Percentiles rank a stretch among this genome's conserved stretches.
Conservation (phyloP, 1,284 basidiomycete genomes). For the Apiotrichum sp. region DNA sequence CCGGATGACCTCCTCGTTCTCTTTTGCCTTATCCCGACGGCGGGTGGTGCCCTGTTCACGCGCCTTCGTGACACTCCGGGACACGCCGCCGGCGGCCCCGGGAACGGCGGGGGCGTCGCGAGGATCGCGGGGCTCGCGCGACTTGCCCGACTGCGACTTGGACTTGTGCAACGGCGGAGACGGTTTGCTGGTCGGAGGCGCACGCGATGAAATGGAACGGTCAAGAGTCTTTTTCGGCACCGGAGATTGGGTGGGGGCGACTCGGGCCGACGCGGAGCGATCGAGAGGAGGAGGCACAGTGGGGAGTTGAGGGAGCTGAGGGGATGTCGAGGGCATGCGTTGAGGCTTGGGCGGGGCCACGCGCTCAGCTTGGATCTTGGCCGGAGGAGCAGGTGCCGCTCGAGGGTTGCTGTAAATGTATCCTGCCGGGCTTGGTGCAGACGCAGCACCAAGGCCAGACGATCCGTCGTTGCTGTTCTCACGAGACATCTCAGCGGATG, state of each 20-base stretch:
- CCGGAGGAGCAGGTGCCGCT: conserved; percentile 14
- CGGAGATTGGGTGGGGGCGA: conserved; percentile 26
- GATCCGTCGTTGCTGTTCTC: conserved; percentile 35
- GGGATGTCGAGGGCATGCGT: conserved; percentile 11
- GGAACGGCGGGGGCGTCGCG: conserved; percentile 1
- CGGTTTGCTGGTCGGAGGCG: conserved; percentile 22
- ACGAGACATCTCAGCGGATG: conserved; percentile 36
- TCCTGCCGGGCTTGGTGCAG: background rate
- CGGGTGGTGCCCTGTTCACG: conserved; percentile 51
- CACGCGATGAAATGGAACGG: conserved; percentile 49
- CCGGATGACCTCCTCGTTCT: conserved; percentile 84
- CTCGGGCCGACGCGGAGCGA: conserved; percentile 17
- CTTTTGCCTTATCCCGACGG: conserved; percentile 77
- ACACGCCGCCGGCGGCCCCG: background rate
- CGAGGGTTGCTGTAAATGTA: conserved; percentile 11
- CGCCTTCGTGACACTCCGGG: conserved; percentile 18
- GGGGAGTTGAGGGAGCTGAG: background rate
- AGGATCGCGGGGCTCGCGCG: conserved; percentile 6
- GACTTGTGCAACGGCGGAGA: conserved; percentile 37
- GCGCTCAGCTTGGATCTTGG: conserved; percentile 16
- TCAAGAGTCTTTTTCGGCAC: conserved; percentile 25
- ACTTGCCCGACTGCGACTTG: conserved; percentile 30
- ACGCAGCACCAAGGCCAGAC: background rate
- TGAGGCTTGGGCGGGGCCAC: conserved; percentile 12
- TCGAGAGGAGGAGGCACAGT: background rate